Base-by-base conservation (phyloP, 306 rosid species). In the Lathyrus sativus region DNA sequence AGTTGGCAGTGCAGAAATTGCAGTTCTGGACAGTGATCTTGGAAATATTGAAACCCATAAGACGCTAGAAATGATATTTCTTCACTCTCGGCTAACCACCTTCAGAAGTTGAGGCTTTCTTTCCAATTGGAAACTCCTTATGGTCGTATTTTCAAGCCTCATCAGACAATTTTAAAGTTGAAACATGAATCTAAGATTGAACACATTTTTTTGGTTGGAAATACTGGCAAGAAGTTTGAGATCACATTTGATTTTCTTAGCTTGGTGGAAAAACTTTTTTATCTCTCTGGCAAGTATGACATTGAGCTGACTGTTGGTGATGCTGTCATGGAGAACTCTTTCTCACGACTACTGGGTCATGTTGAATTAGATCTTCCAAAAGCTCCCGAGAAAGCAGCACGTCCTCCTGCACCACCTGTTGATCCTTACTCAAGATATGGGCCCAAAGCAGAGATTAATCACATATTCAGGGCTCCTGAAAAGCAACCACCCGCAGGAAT, bases 291-390 rank as follows among this genome's bases (percentile, higher is more conserved):
- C 68, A 85, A 67, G 66, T 95, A 95, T 79, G 99, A 83, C 70
- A 79, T 91, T 80, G 91, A 91, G 75, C 79, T 95, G 68, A 87
- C 91, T 39, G 88, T 95, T 76, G 99, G 99, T 22, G 99, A 95
- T 80, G 79, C 95, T 72, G 89, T 84, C 80, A 95, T 95, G 99
- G 99, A 95, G 78, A 95, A 95, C 84, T 95, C 99, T 66, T 87
- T 95, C 88, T 77, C 89, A 5, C 74, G 61, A 76, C 82, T 65
- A 44, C 75, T 95, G 39, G 97, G 99, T 80, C 82, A 80, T 29
- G 71, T 95, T 3, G 95, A 90, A 65, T 78, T 95, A 77, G 99
- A 95, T 85, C 92, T 95, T 74, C 99, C 99, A 2, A 96, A 87
- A 73, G 92, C 96, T 77, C 97, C 96, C 63, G 97, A 88, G 81